Evolutionary conservation across 257 asterid species (phyloP).

Genomic region (Gardenia jasminoides): DNA sequence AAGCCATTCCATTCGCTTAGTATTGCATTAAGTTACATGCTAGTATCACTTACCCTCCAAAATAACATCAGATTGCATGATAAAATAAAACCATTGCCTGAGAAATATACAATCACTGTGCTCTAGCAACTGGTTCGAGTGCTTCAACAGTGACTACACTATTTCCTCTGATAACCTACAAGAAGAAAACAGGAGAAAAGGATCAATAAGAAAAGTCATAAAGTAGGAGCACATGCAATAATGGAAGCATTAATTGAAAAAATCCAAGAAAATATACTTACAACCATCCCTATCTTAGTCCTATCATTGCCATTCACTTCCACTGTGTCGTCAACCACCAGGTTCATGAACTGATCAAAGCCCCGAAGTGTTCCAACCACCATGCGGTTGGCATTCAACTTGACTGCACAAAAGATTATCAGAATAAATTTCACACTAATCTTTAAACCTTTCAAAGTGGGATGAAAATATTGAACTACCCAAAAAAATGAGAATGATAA

Average conservation of each 20-base stretch:
- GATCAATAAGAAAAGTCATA: neutral
- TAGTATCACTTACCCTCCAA: neutral
- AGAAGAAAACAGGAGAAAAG: neutral
- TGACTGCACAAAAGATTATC: constrained; percentile 38
- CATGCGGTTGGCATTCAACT: constrained; percentile 85
- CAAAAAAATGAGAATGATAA: neutral
- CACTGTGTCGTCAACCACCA: constrained; percentile 80
- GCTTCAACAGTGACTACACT: constrained; percentile 96
- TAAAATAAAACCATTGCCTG: constrained; percentile 5
- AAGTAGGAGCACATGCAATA: neutral
- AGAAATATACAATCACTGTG: constrained; percentile 42
- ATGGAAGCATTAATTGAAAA: neutral
- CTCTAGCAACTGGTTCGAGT: constrained; percentile 67
- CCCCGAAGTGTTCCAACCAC: constrained; percentile 90
- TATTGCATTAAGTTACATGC: neutral
- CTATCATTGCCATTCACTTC: constrained; percentile 89
- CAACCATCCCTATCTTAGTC: constrained; percentile 96
- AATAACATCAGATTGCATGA: constrained; percentile 9
- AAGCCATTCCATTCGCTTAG: neutral
- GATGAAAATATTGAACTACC: neutral
- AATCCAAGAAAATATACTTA: constrained; percentile 30
- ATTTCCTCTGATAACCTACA: constrained; percentile 84
- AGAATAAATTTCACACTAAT: neutral
- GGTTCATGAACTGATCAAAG: constrained; percentile 87
- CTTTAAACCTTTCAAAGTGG: neutral